Percentiles rank a stretch among this genome's conserved stretches.
phyloP scores from a whole-genome alignment of 73 alveolate species.

The Paramecium biaurelia region DNA sequence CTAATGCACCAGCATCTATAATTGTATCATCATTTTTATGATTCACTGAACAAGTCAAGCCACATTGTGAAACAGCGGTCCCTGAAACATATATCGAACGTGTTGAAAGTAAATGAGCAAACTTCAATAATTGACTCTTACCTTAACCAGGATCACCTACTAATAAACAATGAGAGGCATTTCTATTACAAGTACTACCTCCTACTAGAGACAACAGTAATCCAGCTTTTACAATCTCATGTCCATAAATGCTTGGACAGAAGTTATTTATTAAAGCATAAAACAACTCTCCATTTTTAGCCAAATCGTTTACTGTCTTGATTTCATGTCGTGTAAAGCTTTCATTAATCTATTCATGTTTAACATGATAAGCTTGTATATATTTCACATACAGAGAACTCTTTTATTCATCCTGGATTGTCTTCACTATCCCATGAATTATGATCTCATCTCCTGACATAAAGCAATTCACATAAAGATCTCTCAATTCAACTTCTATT shows the following conservation, averaged over 20 bases:
- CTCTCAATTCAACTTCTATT: slow-evolving; percentile 78
- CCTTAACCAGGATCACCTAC: slow-evolving; percentile 82
- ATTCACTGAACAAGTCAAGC: slow-evolving; percentile 81
- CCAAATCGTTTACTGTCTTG: slow-evolving; percentile 38
- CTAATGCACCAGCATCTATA: slow-evolving; percentile 91
- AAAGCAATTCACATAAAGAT: slow-evolving; percentile 74
- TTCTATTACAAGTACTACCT: slow-evolving; percentile 69
- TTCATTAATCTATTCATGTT: not conserved
- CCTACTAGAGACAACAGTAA: slow-evolving; percentile 79
- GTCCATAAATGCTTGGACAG: slow-evolving; percentile 89
- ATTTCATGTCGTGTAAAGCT: slow-evolving; percentile 41
- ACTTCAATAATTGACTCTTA: slow-evolving; percentile 83
- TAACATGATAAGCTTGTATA: slow-evolving; percentile 70
- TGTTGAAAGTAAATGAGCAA: slow-evolving; percentile 75
- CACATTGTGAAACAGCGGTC: slow-evolving; percentile 85
- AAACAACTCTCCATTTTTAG: slow-evolving; percentile 24
- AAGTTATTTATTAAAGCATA: slow-evolving; percentile 55
- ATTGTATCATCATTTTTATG: slow-evolving; percentile 77
- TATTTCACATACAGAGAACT: slow-evolving; percentile 72
- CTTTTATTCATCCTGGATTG: slow-evolving; percentile 69
- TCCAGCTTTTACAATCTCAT: slow-evolving; percentile 88
- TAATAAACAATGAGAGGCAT: slow-evolving; percentile 59
- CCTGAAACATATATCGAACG: slow-evolving; percentile 88
- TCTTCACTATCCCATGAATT: slow-evolving; percentile 81
- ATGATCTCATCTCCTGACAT: slow-evolving; percentile 82